A percentile compares a stretch with the other conserved stretches of the same genome.
These are phyloP conservation scores for Coemansia asiatica DNA, from an alignment of 192 early-diverging fungal species.

Conservation along the genomic window DNA sequence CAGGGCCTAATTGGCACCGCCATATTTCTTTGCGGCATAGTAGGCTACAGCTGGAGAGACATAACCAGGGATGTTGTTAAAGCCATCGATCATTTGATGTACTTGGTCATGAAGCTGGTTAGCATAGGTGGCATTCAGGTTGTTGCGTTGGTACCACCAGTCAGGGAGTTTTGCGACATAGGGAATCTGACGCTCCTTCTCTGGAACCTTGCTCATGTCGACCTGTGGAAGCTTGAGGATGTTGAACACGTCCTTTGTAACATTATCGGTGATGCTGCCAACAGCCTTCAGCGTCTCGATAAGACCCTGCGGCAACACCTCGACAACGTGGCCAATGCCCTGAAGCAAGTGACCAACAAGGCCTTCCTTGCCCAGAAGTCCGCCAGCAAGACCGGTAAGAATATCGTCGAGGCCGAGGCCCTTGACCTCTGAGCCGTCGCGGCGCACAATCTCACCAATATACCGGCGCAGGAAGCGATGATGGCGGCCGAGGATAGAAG, in stretches of 20 bases:
- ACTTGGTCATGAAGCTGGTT: constrained; percentile 44
- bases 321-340: constrained; percentile 47
- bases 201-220: constrained; percentile 46
- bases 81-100: constrained; percentile 51
- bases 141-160: constrained; percentile 49
- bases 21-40: constrained; percentile 53
- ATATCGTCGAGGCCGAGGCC: constrained; percentile 39
- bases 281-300: constrained; percentile 51
- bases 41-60: constrained; percentile 48
- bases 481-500: constrained; percentile 31
- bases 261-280: constrained; percentile 38
- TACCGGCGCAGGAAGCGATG: constrained; percentile 45
- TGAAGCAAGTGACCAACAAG: constrained; percentile 47
- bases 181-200: constrained; percentile 49
- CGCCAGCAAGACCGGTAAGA: constrained; percentile 34
- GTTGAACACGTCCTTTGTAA: constrained; percentile 41
- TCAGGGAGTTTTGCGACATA: constrained; percentile 40
- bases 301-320: constrained; percentile 49
- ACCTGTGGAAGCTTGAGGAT: constrained; percentile 50
- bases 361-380: constrained; percentile 42
- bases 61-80: constrained; percentile 49
- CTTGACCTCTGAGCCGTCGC: constrained; percentile 22
- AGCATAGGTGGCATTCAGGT: constrained; percentile 52
- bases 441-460: constrained; percentile 23
- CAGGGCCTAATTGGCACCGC: constrained; percentile 7